Base-by-base conservation (phyloP, 768 basidiomycete genomes). In the Phallus indusiatus region DNA sequence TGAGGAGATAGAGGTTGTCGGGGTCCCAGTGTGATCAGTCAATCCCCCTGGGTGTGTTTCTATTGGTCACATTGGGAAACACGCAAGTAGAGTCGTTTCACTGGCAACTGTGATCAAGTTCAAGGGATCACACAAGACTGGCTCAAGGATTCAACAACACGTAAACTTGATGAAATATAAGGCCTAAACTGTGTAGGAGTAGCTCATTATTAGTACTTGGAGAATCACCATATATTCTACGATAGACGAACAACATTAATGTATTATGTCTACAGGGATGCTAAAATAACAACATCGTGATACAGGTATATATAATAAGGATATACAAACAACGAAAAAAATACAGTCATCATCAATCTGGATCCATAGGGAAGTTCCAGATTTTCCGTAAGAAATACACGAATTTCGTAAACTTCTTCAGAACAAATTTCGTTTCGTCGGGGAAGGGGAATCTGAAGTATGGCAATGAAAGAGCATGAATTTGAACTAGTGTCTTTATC, bases 321-420 rank as follows among this genome's bases (percentile, higher is more conserved):
- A 42, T 42, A 42, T 42, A 42, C 42, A 42, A 42, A 42, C 42
- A 42, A 12, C 12, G 14, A 42, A 12, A 42, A 42, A 12, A 42
- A 42, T 42, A 42, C 42, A 42, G 28, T 42, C 42, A 12, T 42
- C 42, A 42, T 59, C 49, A 59, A 20, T 59, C 57, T 18, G 81
- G 81, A 61, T 78, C 76, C 61, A 84, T 61, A 0, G 82, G 83
- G 61, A 81, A 85, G 66, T 84, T 80, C 64, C 81, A 78, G 22
- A 75, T 69, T 69, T 68, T 78, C 64, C 76, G 71, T 47, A 78
- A 66, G n/a, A 81, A 54, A 59, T 75, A 70, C 79, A 79, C 84
- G 5, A 78, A 68, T 17, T 70, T 68, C 53, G 73, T 73, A 52
- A 78, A 55, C 5, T 76, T 70, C 34, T 69, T 66, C 57, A 75